phyloP scores from a whole-genome alignment of 2,329 filamentous ascomycete species.

The Delphinella strobiligena region DNA sequence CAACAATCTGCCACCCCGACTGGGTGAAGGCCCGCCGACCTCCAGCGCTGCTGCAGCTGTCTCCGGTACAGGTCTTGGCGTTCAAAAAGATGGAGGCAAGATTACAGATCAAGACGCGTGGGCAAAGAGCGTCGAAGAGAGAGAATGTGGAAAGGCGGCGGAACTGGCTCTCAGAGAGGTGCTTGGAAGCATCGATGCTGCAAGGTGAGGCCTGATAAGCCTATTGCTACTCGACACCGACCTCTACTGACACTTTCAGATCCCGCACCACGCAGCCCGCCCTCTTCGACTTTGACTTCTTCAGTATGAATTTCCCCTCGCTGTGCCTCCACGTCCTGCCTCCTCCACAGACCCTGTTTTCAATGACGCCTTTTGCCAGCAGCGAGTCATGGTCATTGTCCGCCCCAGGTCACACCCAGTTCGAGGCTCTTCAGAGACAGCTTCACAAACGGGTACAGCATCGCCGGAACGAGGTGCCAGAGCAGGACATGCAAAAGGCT shows the following conservation, averaged over 20 bases:
- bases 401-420: constrained; percentile 62
- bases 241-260: not conserved
- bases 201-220: constrained; percentile 45
- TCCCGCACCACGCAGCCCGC: constrained; percentile 26
- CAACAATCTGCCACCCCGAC: constrained; percentile 49
- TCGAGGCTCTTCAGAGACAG: constrained; percentile 46
- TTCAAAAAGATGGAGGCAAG: not conserved
- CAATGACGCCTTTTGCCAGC: constrained; percentile 65
- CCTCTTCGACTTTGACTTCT: constrained; percentile 70
- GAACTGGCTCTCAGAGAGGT: constrained; percentile 78
- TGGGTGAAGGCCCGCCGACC: constrained; percentile 1
- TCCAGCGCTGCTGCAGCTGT: not conserved
- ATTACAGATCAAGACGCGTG: not conserved
- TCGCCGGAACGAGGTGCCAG: constrained; percentile 19
- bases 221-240: not conserved
- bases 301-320: constrained; percentile 73
- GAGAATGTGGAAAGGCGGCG: constrained; percentile 44
- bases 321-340: constrained; percentile 72
- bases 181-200: constrained; percentile 67
- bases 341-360: constrained; percentile 70
- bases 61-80: not conserved
- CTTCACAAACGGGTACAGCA: constrained; percentile 21
- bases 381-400: constrained; percentile 70
- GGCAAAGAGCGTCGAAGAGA: not conserved
- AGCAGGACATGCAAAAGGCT: constrained; percentile 57